Conservation (phyloP, 257 asterid genomes). For the Fraxinus americana region DNA sequence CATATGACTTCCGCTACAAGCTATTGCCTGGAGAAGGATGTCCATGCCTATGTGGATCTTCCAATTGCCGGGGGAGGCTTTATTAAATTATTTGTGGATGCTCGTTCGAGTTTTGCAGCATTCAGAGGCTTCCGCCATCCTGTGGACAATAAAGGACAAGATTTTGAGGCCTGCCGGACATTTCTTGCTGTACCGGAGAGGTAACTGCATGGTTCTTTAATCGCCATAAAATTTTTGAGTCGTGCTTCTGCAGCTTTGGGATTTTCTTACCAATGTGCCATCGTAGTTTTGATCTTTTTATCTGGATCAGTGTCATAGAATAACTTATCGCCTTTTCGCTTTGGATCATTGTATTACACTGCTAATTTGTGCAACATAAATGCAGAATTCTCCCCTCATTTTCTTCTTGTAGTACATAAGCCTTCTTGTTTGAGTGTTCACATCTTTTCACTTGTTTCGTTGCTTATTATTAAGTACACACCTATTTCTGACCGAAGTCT, state of each 20-base stretch:
- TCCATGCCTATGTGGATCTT: constrained; percentile 82
- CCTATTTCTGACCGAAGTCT: background rate
- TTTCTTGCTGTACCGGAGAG: background rate
- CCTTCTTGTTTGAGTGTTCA: background rate
- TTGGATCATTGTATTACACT: background rate
- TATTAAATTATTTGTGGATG: constrained; percentile 26
- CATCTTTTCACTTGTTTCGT: background rate
- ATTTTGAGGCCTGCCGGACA: background rate
- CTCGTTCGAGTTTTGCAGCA: background rate
- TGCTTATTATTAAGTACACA: background rate
- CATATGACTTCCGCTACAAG: constrained; percentile 76
- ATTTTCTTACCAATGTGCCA: background rate
- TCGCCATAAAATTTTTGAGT: background rate
- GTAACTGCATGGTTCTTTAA: background rate
- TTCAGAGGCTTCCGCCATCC: background rate
- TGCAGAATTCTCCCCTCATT: background rate
- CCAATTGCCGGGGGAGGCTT: constrained; percentile 91
- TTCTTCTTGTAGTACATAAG: background rate
- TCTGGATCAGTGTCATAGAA: background rate
- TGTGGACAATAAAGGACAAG: background rate
- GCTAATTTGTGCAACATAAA: background rate
- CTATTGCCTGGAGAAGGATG: constrained; percentile 64
- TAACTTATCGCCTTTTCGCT: background rate
- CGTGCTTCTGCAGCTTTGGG: background rate
- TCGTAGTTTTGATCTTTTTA: background rate